phyloP scores from a whole-genome alignment of 306 rosid genomes.

The Gastrolobium bilobum region DNA sequence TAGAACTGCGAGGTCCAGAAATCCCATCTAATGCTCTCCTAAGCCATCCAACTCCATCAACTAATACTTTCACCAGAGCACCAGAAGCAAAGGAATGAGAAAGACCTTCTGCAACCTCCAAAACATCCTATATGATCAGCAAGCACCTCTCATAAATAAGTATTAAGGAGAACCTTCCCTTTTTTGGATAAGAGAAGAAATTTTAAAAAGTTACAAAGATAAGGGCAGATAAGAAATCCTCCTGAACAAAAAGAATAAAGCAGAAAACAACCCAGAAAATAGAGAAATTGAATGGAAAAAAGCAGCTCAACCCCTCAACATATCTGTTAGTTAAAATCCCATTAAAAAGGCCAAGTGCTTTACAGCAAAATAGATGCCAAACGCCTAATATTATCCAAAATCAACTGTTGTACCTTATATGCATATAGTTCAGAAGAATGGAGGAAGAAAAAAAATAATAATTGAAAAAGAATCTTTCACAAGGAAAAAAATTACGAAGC shows the following conservation, averaged over 20 bases:
- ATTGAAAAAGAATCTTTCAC: neutral
- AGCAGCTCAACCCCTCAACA: neutral
- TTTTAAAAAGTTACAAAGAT: neutral
- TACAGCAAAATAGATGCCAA: slow-evolving; percentile 14
- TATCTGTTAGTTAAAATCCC: neutral
- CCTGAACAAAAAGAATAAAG: slow-evolving; percentile 20
- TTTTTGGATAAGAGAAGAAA: slow-evolving; percentile 20
- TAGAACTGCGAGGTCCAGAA: slow-evolving; percentile 54
- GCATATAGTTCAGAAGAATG: neutral
- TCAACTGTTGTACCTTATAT: neutral
- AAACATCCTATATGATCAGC: slow-evolving; percentile 71
- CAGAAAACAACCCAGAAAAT: neutral
- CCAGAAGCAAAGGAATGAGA: slow-evolving; percentile 60
- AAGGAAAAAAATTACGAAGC: slow-evolving; percentile 30
- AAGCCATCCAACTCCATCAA: slow-evolving; percentile 81
- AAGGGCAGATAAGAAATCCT: slow-evolving; percentile 22
- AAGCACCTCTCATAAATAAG: slow-evolving; percentile 43
- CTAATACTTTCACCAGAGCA: slow-evolving; percentile 64
- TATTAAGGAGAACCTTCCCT: neutral
- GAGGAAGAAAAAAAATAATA: neutral
- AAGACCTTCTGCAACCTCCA: slow-evolving; percentile 66
- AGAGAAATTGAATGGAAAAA: slow-evolving; percentile 14
- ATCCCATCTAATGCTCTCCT: slow-evolving; percentile 71
- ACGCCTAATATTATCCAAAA: slow-evolving; percentile 1
- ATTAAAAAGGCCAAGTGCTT: slow-evolving; percentile 12